phyloP scores from a whole-genome alignment of 495 filamentous ascomycete genomes.

The Penicillium taxi region DNA sequence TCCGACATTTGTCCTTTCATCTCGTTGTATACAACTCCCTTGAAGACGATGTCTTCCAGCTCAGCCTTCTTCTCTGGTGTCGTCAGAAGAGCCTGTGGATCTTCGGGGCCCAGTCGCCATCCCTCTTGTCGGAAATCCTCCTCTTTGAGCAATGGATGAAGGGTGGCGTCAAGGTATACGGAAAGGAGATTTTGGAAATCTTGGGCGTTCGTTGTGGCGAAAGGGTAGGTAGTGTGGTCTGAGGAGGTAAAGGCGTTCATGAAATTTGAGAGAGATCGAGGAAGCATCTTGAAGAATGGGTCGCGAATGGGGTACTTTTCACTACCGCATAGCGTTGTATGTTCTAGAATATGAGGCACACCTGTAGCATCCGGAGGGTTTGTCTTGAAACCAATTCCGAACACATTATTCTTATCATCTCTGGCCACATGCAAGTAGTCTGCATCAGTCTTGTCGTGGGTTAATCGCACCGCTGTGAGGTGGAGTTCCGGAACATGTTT shows the following conservation, averaged over 20 bases:
- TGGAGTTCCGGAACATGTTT: constrained; percentile 94
- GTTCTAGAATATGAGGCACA: constrained; percentile 94
- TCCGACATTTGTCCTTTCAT: constrained; percentile 99
- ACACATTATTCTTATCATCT: constrained; percentile 97
- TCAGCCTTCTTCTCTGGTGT: constrained; percentile 26
- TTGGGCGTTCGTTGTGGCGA: constrained; percentile 92
- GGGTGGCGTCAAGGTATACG: constrained; percentile 91
- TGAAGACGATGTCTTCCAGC: constrained; percentile 67
- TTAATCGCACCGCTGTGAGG: constrained; percentile 78
- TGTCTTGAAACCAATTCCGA: constrained; percentile 97
- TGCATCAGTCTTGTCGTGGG: constrained; percentile 87
- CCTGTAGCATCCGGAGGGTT: constrained; percentile 95
- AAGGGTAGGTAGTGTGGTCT: constrained; percentile 97
- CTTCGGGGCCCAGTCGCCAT: constrained; percentile 90
- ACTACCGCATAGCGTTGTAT: constrained; percentile 94
- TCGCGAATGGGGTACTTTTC: constrained; percentile 96
- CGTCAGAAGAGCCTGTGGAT: constrained; percentile 51
- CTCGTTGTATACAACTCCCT: constrained; percentile 98
- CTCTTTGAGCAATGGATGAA: constrained; percentile 77
- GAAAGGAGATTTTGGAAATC: constrained; percentile 95
- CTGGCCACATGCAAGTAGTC: constrained; percentile 92
- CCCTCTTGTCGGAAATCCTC: constrained; percentile 96
- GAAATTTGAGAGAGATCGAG: constrained; percentile 92
- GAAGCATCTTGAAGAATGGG: constrained; percentile 99
- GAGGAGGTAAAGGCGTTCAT: constrained; percentile 98